Evolutionary conservation across 108 stramenopile genomes (phyloP), one percentile per base, ranked within the genome.

Genomic region (Seminavis robusta): DNA sequence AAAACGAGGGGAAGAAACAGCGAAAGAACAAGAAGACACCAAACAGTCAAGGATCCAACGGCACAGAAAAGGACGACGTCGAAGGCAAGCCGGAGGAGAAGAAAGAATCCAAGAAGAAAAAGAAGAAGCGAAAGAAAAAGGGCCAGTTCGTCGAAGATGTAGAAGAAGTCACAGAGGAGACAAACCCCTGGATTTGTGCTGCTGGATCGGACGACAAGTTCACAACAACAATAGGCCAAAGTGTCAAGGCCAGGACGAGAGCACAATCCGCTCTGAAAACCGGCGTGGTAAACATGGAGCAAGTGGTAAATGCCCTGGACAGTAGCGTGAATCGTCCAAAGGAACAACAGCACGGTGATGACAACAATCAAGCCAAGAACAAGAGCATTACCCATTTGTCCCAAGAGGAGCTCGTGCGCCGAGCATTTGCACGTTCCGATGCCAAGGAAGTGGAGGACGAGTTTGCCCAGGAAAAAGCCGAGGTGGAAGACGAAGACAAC

Each of bases 361-460:
- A 10, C 38, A 8, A 37, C 10, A 54, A 44, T 5, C n/a, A 16
- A 16, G 13, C 7, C n/a, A 30, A 25, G 4, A 13, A 48, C 2
- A 73, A 63, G 34, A 54, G 47, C 47, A 63, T 76, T 21, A 54
- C 65, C 10, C n/a, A n/a, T 16, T 50, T 82, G 47, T 63, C 67
- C 30, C 95, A 98, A 67, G 93, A 83, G 41, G 92, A 97, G 63
- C 69, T 99, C 20, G 92, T 99, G 0, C 61, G 77, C 8, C 75
- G 83, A 29, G 97, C 96, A 13, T 99, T 99, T 74, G 96, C 94
- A 5, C 69, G 88, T 28, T 69, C 76, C 1, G 65, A 77, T 13
- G 90, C 95, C 47, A 65, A 75, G 59, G 79, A 92, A 32, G 71
- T 80, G 19, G 88, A 94, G 39, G 79, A 83, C 49, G 98, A 97